Evolutionary conservation across 148 eudicot genomes (phyloP).

Genomic region (Chenopodium berlandieri): DNA sequence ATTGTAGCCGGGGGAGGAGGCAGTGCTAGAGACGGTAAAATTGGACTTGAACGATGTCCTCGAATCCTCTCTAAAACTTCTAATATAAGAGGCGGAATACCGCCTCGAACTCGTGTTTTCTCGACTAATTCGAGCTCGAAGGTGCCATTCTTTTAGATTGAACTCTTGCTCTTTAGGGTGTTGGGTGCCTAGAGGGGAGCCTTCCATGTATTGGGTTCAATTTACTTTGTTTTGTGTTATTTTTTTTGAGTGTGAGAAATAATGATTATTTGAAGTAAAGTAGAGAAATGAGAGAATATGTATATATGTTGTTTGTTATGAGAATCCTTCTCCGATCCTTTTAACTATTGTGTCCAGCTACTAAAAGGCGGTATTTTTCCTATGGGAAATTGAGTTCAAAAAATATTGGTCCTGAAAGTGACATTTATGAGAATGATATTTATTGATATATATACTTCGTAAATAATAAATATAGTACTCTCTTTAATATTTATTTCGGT

Average conservation of each 20-base stretch:
- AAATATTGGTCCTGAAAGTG: conserved; percentile 21
- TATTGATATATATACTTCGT: not conserved
- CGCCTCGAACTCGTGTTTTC: conserved; percentile 74
- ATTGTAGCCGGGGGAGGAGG: conserved; percentile 87
- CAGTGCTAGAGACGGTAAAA: conserved; percentile 80
- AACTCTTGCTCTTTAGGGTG: conserved; percentile 37
- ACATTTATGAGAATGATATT: conserved; percentile 24
- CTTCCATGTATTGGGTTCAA: conserved; percentile 13
- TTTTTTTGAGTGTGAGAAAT: not conserved
- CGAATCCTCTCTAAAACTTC: conserved; percentile 62
- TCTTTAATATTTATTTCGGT: too few relatives aligned
- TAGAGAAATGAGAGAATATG: not conserved
- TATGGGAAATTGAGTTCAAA: conserved; percentile 20
- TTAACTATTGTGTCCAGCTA: not conserved
- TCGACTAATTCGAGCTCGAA: conserved; percentile 60
- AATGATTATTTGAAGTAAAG: not conserved
- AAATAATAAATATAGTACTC: not conserved
- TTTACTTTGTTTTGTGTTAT: not conserved
- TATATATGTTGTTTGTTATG: not conserved
- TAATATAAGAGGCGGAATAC: conserved; percentile 66
- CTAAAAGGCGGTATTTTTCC: conserved; percentile 17
- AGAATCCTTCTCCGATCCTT: not conserved
- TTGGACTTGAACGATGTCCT: conserved; percentile 62
- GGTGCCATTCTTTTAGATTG: conserved; percentile 66
- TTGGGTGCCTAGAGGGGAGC: conserved; percentile 15